A percentile compares a stretch with the other conserved stretches of the same genome.
Conservation (phyloP, 371 early-diverging fungal species). For the Zychaea mexicana region DNA sequence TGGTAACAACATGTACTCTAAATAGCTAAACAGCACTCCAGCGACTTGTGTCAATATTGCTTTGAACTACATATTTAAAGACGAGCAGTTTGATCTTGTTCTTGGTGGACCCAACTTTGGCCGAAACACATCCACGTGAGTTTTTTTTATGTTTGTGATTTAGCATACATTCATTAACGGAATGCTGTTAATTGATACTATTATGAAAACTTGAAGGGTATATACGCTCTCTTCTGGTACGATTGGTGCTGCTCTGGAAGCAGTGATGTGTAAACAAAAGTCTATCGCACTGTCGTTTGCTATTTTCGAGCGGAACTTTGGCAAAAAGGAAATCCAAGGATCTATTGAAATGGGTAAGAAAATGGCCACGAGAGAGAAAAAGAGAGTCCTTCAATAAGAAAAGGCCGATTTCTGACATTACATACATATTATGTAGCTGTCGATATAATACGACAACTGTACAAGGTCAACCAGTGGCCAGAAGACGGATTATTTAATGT, state of each 20-base stretch:
- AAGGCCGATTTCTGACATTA: background rate
- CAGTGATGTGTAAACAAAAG: conserved; percentile 31
- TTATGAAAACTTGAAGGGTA: conserved; percentile 16
- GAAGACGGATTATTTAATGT: conserved; percentile 37
- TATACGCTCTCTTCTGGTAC: conserved; percentile 49
- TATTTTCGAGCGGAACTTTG: conserved; percentile 29
- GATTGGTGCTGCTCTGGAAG: conserved; percentile 50
- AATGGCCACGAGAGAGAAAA: background rate
- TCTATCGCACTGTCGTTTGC: conserved; percentile 49
- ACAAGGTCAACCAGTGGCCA: conserved; percentile 34
- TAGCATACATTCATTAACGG: background rate
- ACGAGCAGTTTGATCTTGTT: conserved; percentile 43
- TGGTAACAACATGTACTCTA: too few species aligned
- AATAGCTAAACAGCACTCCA: conserved; percentile 44
- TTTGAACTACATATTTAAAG: conserved; percentile 37
- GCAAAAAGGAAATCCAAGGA: conserved; percentile 21
- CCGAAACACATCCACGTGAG: conserved; percentile 41
- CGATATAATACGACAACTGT: conserved; percentile 35
- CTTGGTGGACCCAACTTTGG: conserved; percentile 50
- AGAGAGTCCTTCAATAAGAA: background rate
- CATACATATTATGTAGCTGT: conserved; percentile 17
- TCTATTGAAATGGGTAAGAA: conserved; percentile 37
- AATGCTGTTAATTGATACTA: background rate
- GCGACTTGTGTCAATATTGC: conserved; percentile 49
- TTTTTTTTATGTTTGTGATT: background rate